Base-by-base conservation (phyloP, 2,329 filamentous ascomycete species). In the Periconia sp. region DNA sequence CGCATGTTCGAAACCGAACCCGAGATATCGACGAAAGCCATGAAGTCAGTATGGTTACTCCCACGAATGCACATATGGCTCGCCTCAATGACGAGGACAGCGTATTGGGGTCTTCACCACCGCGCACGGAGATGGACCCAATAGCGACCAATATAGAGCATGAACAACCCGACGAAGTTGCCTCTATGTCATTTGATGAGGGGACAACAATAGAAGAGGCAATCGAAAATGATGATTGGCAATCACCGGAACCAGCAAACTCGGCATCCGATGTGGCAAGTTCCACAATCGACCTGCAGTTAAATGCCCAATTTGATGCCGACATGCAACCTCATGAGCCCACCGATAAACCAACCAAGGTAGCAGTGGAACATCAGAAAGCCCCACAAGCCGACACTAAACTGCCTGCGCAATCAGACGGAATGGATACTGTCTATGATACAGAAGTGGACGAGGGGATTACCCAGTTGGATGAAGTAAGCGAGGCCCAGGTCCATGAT, bases 21-120 rank as follows among this genome's bases (percentile, higher is more conserved):
- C 64, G 63, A 19, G 59, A 67, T 7, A 56, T 66, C 17, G 5
- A n/a, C 15, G 52, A 61, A 10, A 64, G 62, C 19, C 68, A 70
- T n/a, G 58, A 61, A n/a, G 66, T 60, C 3, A 63, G 54, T 37
- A 43, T 69, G 8, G 58, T 58, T 13, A 71, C 69, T 2, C 71
- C 70, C 9, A 68, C 62, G 20, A 61, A 65, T 45, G 55, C 65
- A 15, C 65, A 67, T 8, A 62, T 56, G 9, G 55, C 66, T 5
- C 61, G 59, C 11, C 41, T 63, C 14, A 47, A 60, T 8, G 46
- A 60, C 8, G 58, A 66, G 18, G 17, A 30, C 14, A 63, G 69
- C 1, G 68, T 74, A 2, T 57, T 69, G 10, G 62, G 69, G 3
- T 72, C 71, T 10, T 74, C 76, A 17, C 70, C 76, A 41, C 75